Percentiles rank a stretch among this genome's conserved stretches.
Evolutionary conservation across 495 filamentous ascomycete genomes (phyloP).

Genomic region (Aspergillus biplanus): DNA sequence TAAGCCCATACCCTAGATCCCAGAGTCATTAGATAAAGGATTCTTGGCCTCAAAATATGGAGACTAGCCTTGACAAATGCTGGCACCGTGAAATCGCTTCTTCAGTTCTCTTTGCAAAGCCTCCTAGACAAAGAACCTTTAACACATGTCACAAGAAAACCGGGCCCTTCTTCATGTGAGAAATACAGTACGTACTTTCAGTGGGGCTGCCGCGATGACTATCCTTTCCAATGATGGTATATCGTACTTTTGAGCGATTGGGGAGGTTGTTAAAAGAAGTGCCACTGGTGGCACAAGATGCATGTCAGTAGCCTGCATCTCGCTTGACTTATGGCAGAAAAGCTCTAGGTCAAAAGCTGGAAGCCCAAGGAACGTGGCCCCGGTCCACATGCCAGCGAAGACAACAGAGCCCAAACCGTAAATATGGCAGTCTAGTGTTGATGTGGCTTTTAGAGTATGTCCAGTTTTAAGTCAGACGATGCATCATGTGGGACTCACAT

Average conservation of each 20-base stretch:
- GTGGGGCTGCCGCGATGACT: constrained; percentile 6
- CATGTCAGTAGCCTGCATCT: constrained; percentile 8
- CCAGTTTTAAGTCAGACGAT: not conserved
- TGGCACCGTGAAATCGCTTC: constrained; percentile 8
- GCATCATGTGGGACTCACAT: not conserved
- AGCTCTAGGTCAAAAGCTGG: constrained; percentile 9
- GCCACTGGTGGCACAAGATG: constrained; percentile 15
- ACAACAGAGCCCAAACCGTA: constrained; percentile 4
- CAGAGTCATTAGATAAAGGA: not conserved
- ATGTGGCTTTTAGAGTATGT: not conserved
- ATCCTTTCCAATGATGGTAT: constrained; percentile 9
- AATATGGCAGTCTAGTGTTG: constrained; percentile 7
- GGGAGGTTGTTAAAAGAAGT: constrained; percentile 4
- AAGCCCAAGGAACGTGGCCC: not conserved
- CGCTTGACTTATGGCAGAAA: constrained; percentile 13
- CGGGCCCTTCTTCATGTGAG: too few species aligned
- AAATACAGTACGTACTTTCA: constrained; percentile 1
- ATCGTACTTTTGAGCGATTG: constrained; percentile 8
- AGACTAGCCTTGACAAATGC: constrained; percentile 10
- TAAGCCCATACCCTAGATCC: constrained; percentile 9
- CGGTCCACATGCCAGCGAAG: constrained; percentile 6
- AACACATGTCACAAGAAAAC: not conserved
- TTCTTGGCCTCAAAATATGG: not conserved
- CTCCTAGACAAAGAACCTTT: constrained; percentile 2
- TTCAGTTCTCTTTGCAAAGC: constrained; percentile 3